Percentiles rank a stretch among this genome's conserved stretches.
Evolutionary conservation across 305 asterid species (phyloP).

Genomic region (Fraxinus floribunda): DNA sequence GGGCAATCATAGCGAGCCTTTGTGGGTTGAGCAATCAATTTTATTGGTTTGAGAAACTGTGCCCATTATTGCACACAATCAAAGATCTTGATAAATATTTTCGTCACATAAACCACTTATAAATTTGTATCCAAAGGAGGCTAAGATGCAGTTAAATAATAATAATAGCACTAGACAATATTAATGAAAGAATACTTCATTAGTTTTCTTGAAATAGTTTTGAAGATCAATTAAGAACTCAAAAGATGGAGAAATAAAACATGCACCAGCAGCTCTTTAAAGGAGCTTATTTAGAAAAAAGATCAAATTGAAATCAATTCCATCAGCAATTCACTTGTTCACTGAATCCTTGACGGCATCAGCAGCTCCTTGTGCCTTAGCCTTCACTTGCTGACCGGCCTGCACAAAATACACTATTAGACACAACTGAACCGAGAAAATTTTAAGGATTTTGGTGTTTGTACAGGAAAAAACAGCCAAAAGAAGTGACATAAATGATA

Average conservation of each 20-base stretch:
- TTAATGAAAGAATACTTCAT: background rate
- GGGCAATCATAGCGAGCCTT: too few species aligned
- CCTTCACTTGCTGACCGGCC: slow-evolving; percentile 10
- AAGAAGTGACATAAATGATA: too few species aligned
- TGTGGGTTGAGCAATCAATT: too few species aligned
- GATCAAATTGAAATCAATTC: background rate
- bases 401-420: background rate
- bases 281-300: background rate
- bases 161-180: background rate
- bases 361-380: slow-evolving; percentile 6
- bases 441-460: background rate
- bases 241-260: background rate
- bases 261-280: background rate
- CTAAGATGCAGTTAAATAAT: background rate
- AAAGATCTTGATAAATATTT: background rate
- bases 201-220: background rate
- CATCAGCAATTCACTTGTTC: slow-evolving; percentile 1
- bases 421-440: background rate
- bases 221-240: background rate
- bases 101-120: background rate
- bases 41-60: background rate
- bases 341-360: slow-evolving; percentile 9
- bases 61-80: background rate
- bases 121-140: background rate
- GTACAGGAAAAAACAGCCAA: too few species aligned